Evolutionary conservation across 2,329 filamentous ascomycete genomes (phyloP).

Genomic region (Ophiocordyceps polyrhachis-furcata): DNA sequence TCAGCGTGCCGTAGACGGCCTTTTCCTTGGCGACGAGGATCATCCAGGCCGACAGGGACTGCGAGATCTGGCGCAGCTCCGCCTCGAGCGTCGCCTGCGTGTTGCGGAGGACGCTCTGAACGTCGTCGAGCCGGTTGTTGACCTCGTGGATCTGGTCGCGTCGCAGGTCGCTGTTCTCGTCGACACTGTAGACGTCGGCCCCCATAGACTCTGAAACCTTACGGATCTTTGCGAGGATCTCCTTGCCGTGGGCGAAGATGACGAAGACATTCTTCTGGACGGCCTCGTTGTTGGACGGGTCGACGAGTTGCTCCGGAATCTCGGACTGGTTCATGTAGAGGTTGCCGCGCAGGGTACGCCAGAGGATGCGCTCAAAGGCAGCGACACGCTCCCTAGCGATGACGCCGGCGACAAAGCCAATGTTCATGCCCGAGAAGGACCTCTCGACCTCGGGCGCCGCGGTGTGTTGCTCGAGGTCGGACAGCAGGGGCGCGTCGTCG

Average conservation of each 20-base stretch:
- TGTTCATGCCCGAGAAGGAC: slow-evolving; percentile 95
- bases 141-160: slow-evolving; percentile 95
- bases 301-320: slow-evolving; percentile 81
- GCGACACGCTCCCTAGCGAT: slow-evolving; percentile 85
- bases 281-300: slow-evolving; percentile 81
- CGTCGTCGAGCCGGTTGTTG: slow-evolving; percentile 78
- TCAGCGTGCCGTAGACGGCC: slow-evolving; percentile 87
- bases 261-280: slow-evolving; percentile 97
- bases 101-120: slow-evolving; percentile 82
- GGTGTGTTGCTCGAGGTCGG: slow-evolving; percentile 75
- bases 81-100: slow-evolving; percentile 88
- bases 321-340: slow-evolving; percentile 99
- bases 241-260: slow-evolving; percentile 96
- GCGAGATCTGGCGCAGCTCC: slow-evolving; percentile 83
- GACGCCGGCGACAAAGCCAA: slow-evolving; percentile 93
- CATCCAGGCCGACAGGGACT: slow-evolving; percentile 91
- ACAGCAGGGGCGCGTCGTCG: slow-evolving; percentile 82
- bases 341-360: slow-evolving; percentile 92
- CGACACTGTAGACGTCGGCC: slow-evolving; percentile 88
- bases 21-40: slow-evolving; percentile 97
- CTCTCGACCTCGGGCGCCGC: slow-evolving; percentile 51
- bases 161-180: slow-evolving; percentile 90
- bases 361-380: slow-evolving; percentile 91
- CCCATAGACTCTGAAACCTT: slow-evolving; percentile 98
- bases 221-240: slow-evolving; percentile 95